Base-by-base conservation (phyloP, 2,329 filamentous ascomycete genomes). In the Fusarium mangiferae region DNA sequence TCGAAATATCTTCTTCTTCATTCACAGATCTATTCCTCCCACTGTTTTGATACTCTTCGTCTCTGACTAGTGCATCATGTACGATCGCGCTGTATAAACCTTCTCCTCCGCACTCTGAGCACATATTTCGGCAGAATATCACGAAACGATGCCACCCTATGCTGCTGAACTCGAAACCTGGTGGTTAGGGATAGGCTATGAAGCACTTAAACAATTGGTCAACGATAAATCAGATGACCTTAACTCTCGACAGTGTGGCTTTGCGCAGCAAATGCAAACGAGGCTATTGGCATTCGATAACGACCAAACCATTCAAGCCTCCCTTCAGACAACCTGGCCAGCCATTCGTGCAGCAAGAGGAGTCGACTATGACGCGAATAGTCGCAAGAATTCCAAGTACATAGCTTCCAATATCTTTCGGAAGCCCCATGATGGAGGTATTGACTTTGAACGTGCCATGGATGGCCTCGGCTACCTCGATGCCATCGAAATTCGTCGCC, bases 221-320 rank as follows among this genome's bases (percentile, higher is more conserved):
- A 62, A 78, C 44, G 30, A 45, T 3, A 62, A 74, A 15, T 61
- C 72, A 12, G 30, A 78, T 6, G 58, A 57, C 10, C 46, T 74
- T 22, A 70, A 59, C 11, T 72, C 76, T 35, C 70, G 64, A 12
- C 77, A 83, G 42, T 81, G 80, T 30, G 82, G 81, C 13, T 84
- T 82, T 62, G 77, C 78, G 22, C 79, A 81, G 54, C 72, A 75
- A 10, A 66, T 82, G 12, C 81, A 81, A 60, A 70, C 65, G 10
- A 78, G 72, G 24, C 78, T 83, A 9, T 74, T 80, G 17, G 60
- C 66, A 15, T 82, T 84, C 22, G 82, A 84, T 68, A 75, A 79
- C 35, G 72, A 80, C 48, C 52, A 42, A 8, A 45, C 57, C 4
- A 56, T 81, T 33, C 70, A 72, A 13, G 48, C 65, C 3, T 54